phyloP scores from a whole-genome alignment of 2,329 filamentous ascomycete genomes.

The Alternaria metachromatica region DNA sequence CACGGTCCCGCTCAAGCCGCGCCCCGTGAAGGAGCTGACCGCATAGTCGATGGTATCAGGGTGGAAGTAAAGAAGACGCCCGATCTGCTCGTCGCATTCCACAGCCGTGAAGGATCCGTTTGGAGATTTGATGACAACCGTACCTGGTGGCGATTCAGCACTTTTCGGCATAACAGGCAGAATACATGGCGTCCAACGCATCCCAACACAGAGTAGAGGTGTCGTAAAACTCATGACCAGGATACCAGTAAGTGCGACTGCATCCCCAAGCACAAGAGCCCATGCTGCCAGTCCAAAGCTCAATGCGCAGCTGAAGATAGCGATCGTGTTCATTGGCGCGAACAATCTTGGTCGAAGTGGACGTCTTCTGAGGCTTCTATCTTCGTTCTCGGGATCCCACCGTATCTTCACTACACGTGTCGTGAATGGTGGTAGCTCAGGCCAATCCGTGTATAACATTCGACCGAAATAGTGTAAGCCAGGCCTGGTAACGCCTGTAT shows the following conservation, averaged over 20 bases:
- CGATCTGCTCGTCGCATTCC: not conserved
- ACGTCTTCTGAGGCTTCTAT: not conserved
- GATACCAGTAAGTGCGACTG: not conserved
- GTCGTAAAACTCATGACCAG: not conserved
- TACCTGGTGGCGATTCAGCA: not conserved
- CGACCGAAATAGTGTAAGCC: not conserved
- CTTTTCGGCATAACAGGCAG: fast-evolving
- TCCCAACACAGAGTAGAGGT: not conserved
- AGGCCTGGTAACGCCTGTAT: not conserved
- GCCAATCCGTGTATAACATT: not conserved
- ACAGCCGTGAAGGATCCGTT: not conserved
- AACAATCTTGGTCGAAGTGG: not conserved
- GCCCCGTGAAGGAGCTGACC: not conserved
- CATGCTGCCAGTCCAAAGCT: not conserved
- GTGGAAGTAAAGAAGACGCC: not conserved
- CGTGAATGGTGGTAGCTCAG: not conserved
- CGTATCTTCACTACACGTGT: not conserved
- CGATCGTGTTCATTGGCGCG: not conserved
- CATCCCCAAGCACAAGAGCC: not conserved
- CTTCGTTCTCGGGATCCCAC: not conserved
- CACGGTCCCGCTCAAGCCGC: not conserved
- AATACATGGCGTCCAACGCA: not conserved
- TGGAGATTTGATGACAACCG: not conserved
- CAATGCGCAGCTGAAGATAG: not conserved
- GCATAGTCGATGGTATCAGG: not conserved